phyloP scores from a whole-genome alignment of 2,329 filamentous ascomycete species.

The Tothia fuscella region DNA sequence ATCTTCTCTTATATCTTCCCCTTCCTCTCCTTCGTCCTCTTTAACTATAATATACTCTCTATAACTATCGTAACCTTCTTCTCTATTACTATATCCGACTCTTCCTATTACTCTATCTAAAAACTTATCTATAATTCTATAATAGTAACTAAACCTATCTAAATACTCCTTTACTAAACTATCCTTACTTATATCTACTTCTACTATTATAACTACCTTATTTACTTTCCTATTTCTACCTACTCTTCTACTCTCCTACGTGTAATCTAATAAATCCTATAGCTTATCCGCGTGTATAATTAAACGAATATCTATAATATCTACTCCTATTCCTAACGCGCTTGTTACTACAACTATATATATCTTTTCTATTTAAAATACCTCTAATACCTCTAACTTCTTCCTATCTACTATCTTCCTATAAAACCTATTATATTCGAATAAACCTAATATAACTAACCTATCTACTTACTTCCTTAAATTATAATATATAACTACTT shows the following conservation, averaged over 20 bases:
- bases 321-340: slow-evolving; percentile 10
- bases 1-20: background rate
- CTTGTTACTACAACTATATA: slow-evolving; percentile 13
- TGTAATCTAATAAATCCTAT: slow-evolving; percentile 11
- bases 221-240: background rate
- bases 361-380: slow-evolving; percentile 7
- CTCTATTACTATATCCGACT: background rate
- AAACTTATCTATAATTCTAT: background rate
- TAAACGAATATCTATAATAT: background rate
- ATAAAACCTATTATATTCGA: background rate
- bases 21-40: background rate
- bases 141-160: background rate
- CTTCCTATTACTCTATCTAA: background rate
- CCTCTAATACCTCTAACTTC: slow-evolving; percentile 4
- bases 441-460: background rate
- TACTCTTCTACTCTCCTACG: slow-evolving; percentile 10
- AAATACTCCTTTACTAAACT: background rate
- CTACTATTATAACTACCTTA: slow-evolving; percentile 13
- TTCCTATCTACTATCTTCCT: slow-evolving; percentile 3
- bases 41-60: background rate
- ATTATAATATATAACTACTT: slow-evolving; percentile 3
- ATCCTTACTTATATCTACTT: slow-evolving; percentile 7
- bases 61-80: background rate
- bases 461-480: background rate
- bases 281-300: slow-evolving; percentile 12